Percentiles rank a stretch among this genome's conserved stretches.
Evolutionary conservation across 2,329 filamentous ascomycete species (phyloP).

Genomic region (Arthrocladium fulminans): DNA sequence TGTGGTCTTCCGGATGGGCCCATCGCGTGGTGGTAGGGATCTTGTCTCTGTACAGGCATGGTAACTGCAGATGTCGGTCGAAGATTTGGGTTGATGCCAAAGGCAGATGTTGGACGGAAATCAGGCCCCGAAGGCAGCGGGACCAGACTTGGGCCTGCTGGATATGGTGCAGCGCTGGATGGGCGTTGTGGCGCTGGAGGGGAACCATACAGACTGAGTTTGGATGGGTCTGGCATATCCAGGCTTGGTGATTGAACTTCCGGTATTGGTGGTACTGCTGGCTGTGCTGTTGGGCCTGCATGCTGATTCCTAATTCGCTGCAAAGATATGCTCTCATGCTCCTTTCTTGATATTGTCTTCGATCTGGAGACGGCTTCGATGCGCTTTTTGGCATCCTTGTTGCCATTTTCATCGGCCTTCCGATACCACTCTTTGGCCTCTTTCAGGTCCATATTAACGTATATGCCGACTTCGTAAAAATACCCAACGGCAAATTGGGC

Average conservation of each 20-base stretch:
- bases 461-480: constrained; percentile 93
- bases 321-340: constrained; percentile 87
- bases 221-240: constrained; percentile 42
- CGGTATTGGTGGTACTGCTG: constrained; percentile 35
- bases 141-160: constrained; percentile 29
- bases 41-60: constrained; percentile 16
- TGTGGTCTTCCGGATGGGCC: constrained; percentile 17
- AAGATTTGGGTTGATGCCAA: constrained; percentile 41
- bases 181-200: constrained; percentile 22
- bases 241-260: constrained; percentile 28
- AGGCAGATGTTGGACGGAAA: constrained; percentile 37
- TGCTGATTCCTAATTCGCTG: constrained; percentile 76
- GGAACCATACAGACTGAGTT: constrained; percentile 29
- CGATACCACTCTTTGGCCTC: constrained; percentile 86
- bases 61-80: constrained; percentile 30
- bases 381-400: constrained; percentile 73
- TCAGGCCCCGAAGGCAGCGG: constrained; percentile 26
- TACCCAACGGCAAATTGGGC: constrained; percentile 96
- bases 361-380: constrained; percentile 77
- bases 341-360: constrained; percentile 75
- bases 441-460: constrained; percentile 70
- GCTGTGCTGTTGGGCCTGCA: constrained; percentile 39
- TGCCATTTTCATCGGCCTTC: constrained; percentile 79
- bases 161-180: constrained; percentile 32
- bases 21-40: constrained; percentile 12